These are phyloP conservation scores for Talaromyces sp. DNA, from an alignment of 2,329 filamentous ascomycete genomes.

Conservation along the genomic window DNA sequence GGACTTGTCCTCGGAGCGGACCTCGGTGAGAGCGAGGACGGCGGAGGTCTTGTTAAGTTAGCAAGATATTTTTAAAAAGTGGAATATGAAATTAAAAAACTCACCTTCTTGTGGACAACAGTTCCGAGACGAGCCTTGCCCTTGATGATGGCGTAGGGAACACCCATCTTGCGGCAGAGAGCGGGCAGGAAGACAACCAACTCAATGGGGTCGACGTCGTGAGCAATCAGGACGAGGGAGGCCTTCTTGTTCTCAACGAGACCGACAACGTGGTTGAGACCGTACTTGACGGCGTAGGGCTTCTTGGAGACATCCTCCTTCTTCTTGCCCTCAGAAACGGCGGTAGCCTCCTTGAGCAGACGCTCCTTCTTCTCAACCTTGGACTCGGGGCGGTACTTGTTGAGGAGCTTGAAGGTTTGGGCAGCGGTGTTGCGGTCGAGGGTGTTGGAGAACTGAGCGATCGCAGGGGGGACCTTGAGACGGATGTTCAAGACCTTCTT, in stretches of 20 bases:
- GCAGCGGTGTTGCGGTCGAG: conserved; percentile 95
- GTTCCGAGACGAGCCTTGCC: conserved; percentile 99
- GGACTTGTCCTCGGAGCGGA: conserved; percentile 95
- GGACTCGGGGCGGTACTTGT: conserved; percentile 99
- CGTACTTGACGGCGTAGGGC: conserved; percentile 99
- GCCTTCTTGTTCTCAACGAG: conserved; percentile 99
- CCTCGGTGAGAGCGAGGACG: conserved; percentile 91
- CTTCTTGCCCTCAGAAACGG: conserved; percentile 98
- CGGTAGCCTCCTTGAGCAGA: conserved; percentile 94
- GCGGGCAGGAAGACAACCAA: conserved; percentile 98
- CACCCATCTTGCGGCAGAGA: conserved; percentile 99
- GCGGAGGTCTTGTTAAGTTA: conserved; percentile 67
- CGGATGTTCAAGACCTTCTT: conserved; percentile 96
- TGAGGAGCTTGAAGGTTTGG: conserved; percentile 97
- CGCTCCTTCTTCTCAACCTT: conserved; percentile 99
- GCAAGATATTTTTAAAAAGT: neutral
- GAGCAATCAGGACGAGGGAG: conserved; percentile 93
- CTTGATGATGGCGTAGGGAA: conserved; percentile 99
- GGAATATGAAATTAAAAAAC: conserved; percentile 14
- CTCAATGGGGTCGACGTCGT: conserved; percentile 99
- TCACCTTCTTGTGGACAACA: conserved; percentile 98
- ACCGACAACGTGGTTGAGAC: conserved; percentile 98
- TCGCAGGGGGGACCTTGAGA: conserved; percentile 95
- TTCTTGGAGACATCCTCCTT: conserved; percentile 99
- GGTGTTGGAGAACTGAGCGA: conserved; percentile 96